Evolutionary conservation across 345 rosid species (phyloP), one percentile per base, ranked within the genome.

Genomic region (Acer campestre): DNA sequence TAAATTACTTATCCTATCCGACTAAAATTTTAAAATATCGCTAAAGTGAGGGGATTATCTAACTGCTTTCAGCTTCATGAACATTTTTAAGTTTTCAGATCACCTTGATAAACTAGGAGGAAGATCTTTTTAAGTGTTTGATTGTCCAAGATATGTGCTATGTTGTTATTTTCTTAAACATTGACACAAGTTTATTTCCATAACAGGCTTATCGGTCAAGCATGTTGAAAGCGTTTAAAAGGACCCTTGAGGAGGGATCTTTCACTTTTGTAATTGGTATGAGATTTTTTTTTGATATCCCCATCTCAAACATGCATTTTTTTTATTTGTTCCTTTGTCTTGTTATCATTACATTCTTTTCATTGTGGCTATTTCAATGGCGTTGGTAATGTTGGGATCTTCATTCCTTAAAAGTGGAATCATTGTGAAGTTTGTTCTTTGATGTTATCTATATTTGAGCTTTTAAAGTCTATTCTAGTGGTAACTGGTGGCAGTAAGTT

Each of bases 181-280:
- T 77, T 78, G 25, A 68, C 55, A 44, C 46, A 74, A 46, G 56
- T 73, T 27, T 79, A n/a, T 77, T 27, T 71, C 22, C 66, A 56
- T 69, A 56, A 10, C 82, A 95, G 97, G 92, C 84, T 20, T 95
- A 95, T 75, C 93, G 99, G 79, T 88, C 93, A 79, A 95, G 98
- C 92, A 89, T 95, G 99, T 81, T 95, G 84, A 95, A 93, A 84
- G 97, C 98, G 75, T 93, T 91, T 81, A 92, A 84, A 86, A 92
- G 87, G 88, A 93, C 96, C 72, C 88, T 95, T 67, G 98, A 93
- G 83, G 99, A 95, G 79, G 99, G 98, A 73, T 77, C 40, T 79
- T 95, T 95, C 90, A 88, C 82, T 78, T 87, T 90, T 82, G 89
- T 93, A 75, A 93, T 95, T 72, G 97, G 99, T 93, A 93, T 84